phyloP scores from a whole-genome alignment of 441 rosid species.

The Syzygium syzygioides region DNA sequence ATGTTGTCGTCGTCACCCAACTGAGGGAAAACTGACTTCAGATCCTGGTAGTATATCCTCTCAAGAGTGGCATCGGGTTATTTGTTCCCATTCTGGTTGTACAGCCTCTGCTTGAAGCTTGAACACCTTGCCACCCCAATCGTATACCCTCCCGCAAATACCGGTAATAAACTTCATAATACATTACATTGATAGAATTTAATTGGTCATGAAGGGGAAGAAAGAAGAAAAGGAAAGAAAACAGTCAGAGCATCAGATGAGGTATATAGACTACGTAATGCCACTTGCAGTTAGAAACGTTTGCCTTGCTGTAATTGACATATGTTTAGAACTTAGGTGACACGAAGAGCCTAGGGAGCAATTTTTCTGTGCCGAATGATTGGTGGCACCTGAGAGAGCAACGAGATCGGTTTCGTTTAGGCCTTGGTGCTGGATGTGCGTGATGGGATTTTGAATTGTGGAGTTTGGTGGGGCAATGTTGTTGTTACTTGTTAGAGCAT shows the following conservation, averaged over 20 bases:
- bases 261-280: too few species aligned
- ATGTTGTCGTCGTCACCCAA: slow-evolving; percentile 75
- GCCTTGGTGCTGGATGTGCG: slow-evolving; percentile 71
- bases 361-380: not conserved
- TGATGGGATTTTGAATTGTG: slow-evolving; percentile 66
- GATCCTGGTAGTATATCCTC: slow-evolving; percentile 51
- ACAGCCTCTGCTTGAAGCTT: slow-evolving; percentile 82
- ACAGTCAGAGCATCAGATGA: too few species aligned
- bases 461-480: slow-evolving; percentile 87
- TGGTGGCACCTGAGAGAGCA: slow-evolving; percentile 60
- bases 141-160: slow-evolving; percentile 68
- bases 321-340: not conserved
- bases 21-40: slow-evolving; percentile 65
- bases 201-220: not conserved
- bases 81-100: slow-evolving; percentile 83
- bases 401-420: slow-evolving; percentile 74
- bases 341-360: not conserved
- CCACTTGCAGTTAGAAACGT: too few species aligned
- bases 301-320: not conserved
- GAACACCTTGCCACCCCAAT: slow-evolving; percentile 81
- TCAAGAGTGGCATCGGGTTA: slow-evolving; percentile 65
- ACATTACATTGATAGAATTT: not conserved
- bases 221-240: too few species aligned
- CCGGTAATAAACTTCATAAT: not conserved
- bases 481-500: slow-evolving; percentile 36